Evolutionary conservation across 2,329 filamentous ascomycete genomes (phyloP).

Genomic region (Fusarium illudens): DNA sequence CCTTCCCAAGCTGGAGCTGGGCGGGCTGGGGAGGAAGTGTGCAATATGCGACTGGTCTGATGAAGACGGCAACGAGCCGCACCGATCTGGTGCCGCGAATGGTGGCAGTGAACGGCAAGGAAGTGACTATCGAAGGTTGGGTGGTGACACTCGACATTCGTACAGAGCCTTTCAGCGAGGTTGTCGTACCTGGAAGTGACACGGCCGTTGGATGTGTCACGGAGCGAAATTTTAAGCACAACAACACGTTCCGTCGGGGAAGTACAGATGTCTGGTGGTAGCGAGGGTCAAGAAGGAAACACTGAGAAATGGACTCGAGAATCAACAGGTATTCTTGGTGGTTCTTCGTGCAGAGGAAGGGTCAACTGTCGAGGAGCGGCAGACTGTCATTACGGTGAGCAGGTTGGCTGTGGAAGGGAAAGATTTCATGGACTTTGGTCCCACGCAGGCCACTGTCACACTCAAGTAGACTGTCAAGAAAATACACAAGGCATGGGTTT

Average conservation of each 20-base stretch:
- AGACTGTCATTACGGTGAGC: neutral
- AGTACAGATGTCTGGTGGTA: neutral
- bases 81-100: neutral
- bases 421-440: neutral
- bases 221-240: neutral
- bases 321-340: neutral
- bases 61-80: neutral
- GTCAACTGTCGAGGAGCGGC: neutral
- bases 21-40: neutral
- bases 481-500: neutral
- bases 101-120: neutral
- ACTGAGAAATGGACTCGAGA: neutral
- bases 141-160: neutral
- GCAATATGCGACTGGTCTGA: neutral
- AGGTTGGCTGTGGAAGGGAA: neutral
- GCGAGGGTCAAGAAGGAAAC: neutral
- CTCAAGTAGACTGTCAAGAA: neutral
- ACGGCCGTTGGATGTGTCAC: neutral
- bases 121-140: neutral
- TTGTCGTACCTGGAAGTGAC: neutral
- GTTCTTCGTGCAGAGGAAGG: neutral
- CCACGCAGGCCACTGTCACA: neutral
- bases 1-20: neutral
- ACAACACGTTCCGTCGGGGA: neutral
- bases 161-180: neutral